These are phyloP conservation scores for Verticillium nubilum DNA, from an alignment of 2,329 filamentous ascomycete species.

Conservation along the genomic window DNA sequence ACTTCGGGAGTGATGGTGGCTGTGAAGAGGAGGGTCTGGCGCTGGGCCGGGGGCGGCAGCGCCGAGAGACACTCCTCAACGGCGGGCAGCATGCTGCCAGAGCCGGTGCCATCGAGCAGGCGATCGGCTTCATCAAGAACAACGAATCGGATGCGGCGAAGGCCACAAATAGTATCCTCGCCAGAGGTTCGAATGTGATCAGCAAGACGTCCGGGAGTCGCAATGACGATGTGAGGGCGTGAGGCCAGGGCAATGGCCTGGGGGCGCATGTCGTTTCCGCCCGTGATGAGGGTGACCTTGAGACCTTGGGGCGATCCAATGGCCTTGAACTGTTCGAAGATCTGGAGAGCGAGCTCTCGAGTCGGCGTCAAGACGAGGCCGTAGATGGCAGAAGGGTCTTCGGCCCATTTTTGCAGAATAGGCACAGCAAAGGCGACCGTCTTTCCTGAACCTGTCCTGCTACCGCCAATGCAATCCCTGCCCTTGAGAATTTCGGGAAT, in stretches of 20 bases:
- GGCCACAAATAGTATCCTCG: constrained; percentile 78
- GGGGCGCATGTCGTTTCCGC: constrained; percentile 84
- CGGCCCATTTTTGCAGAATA: constrained; percentile 87
- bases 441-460: constrained; percentile 92
- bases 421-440: constrained; percentile 94
- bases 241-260: constrained; percentile 81
- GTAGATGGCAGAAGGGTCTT: constrained; percentile 89
- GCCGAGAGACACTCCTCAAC: constrained; percentile 82
- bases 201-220: constrained; percentile 86
- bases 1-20: constrained; percentile 94
- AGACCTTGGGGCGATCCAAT: constrained; percentile 84
- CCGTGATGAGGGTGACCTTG: constrained; percentile 84
- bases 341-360: constrained; percentile 87
- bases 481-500: constrained; percentile 92
- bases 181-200: constrained; percentile 92
- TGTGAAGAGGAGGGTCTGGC: constrained; percentile 95
- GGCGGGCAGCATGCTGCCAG: constrained; percentile 89
- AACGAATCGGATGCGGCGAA: constrained; percentile 75
- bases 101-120: constrained; percentile 65
- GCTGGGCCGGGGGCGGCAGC: constrained; percentile 68
- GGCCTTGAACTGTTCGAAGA: constrained; percentile 92
- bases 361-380: constrained; percentile 86
- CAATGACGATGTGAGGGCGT: constrained; percentile 86
- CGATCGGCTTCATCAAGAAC: constrained; percentile 96
- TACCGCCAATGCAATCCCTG: constrained; percentile 90